phyloP scores from a whole-genome alignment of 257 asterid genomes.

The Datura wrightii region DNA sequence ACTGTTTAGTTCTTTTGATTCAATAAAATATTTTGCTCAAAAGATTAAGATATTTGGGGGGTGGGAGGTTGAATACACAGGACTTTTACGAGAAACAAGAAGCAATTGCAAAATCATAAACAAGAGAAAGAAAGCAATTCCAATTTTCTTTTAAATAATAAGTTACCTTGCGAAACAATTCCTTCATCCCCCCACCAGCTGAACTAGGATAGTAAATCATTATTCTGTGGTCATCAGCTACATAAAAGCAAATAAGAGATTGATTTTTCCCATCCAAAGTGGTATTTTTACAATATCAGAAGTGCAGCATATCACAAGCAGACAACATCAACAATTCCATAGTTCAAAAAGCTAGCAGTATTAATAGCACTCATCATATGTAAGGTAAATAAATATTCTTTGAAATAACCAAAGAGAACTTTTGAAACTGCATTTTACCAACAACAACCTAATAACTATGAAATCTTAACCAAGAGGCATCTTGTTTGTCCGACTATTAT shows the following conservation, averaged over 20 bases:
- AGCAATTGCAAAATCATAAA: conserved; percentile 19
- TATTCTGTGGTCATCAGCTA: conserved; percentile 96
- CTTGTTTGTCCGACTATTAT: background rate
- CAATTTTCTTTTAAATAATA: conserved; percentile 21
- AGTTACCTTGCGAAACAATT: conserved; percentile 90
- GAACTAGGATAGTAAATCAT: conserved; percentile 98
- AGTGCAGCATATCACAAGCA: conserved; percentile 21
- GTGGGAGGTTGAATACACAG: background rate
- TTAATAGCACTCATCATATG: background rate
- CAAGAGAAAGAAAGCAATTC: conserved; percentile 30
- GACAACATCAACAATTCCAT: background rate
- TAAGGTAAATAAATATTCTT: background rate
- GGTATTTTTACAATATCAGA: background rate
- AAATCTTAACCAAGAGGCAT: conserved; percentile 25
- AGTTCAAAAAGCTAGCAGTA: background rate
- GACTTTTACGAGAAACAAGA: background rate
- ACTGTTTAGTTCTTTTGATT: background rate
- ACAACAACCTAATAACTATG: background rate
- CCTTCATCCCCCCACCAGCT: conserved; percentile 99
- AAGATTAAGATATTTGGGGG: background rate
- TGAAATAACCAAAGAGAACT: background rate
- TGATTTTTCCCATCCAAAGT: conserved; percentile 25
- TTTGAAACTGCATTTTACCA: background rate
- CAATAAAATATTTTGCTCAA: background rate
- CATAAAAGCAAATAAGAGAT: conserved; percentile 46